Conservation (phyloP, 768 basidiomycete genomes). For the Tricholoma sp. region DNA sequence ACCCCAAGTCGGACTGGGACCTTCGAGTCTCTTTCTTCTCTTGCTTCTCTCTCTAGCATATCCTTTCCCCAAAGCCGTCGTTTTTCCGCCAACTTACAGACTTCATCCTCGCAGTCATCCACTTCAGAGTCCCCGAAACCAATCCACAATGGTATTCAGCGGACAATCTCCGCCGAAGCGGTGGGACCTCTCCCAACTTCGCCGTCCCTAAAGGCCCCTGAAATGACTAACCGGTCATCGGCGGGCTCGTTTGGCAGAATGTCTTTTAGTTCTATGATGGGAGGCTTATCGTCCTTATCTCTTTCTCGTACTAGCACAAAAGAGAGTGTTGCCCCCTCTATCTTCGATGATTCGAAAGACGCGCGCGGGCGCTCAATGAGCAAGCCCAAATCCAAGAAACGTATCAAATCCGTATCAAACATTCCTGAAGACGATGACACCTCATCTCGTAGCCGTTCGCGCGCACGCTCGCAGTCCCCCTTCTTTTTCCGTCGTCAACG, state of each 20-base stretch:
- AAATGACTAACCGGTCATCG: conserved; percentile 26
- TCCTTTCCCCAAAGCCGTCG: conserved; percentile 16
- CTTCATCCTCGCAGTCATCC: conserved; percentile 31
- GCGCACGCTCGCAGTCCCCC: conserved; percentile 75
- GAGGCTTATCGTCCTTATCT: conserved; percentile 59
- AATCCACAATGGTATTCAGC: conserved; percentile 48
- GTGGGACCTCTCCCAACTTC: conserved; percentile 1
- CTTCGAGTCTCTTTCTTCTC: conserved; percentile 25
- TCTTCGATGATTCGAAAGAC: conserved; percentile 37
- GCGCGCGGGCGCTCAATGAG: conserved; percentile 46
- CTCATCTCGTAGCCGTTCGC: conserved; percentile 46
- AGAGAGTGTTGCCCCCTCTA: conserved; percentile 26
- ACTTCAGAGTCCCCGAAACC: conserved; percentile 43
- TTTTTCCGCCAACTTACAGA: conserved; percentile 27
- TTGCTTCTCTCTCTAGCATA: conserved; percentile 4
- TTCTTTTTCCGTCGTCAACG: conserved; percentile 71
- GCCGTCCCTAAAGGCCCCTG: conserved; percentile 29
- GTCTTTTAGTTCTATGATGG: conserved; percentile 68
- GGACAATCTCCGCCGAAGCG: conserved; percentile 28
- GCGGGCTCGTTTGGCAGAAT: conserved; percentile 51
- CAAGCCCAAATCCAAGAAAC: conserved; percentile 36
- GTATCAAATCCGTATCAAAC: conserved; percentile 45
- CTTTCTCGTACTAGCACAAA: conserved; percentile 50
- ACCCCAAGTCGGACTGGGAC: conserved; percentile 24
- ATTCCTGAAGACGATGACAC: conserved; percentile 30